Evolutionary conservation across 2,329 filamentous ascomycete species (phyloP), one percentile per base, ranked within the genome.

Genomic region (Epichloe scottii): DNA sequence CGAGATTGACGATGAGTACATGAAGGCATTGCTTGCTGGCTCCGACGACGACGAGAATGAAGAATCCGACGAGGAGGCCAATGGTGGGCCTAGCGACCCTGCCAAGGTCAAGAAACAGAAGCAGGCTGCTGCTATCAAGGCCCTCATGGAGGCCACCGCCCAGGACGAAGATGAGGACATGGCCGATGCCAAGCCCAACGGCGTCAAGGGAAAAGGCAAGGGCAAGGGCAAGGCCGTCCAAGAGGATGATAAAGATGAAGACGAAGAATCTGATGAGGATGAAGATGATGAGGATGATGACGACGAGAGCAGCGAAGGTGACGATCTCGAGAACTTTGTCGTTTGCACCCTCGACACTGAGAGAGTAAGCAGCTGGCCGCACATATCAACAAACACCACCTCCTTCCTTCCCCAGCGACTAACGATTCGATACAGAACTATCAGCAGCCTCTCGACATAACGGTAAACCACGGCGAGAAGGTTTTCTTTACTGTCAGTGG

Each of bases 371-470:
- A 3, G 39, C 7, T 30, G 33, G 26, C 14, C n/a, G 12, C 4
- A 14, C 11, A 19, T 11, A 7, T 19, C 33, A 37, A 14, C 10
- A 10, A 30, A 4, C 8, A n/a, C n/a, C 26, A 33, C 15, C 12
- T 15, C 41, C 19, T 11, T 34, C n/a, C 7, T 37, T 19, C 10
- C 11, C 34, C 35, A 5, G 37, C 47, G 41, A 43, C 60, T 71
- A 60, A 70, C 60, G 51, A 38, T 7, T n/a, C 26, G 21, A 41
- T 34, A 45, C 62, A 97, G 93, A 81, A 87, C 75, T 95, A 85
- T 78, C 93, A 98, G 73, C 94, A 98, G 72, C 74, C 93, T 46
- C 81, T 98, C 53, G 89, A 98, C 70, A 88, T 98, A 69, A 93
- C 87, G 57, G 82, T 98, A 66, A 82, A 81, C 62, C 87, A 95